Conservation (phyloP, 768 basidiomycete species). For the Tulasnella sp. region DNA sequence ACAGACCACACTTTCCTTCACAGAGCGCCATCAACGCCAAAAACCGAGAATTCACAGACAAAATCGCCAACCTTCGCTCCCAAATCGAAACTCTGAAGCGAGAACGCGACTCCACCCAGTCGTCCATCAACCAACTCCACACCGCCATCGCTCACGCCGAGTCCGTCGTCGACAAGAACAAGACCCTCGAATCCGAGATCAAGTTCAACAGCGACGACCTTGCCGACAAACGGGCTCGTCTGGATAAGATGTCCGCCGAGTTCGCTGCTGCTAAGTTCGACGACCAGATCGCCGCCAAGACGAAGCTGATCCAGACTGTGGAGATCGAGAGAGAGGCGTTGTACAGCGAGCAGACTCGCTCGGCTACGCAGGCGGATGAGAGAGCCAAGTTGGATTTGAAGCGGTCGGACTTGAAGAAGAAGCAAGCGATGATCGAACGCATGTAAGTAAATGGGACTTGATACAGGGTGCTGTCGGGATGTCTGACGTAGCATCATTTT, state of each 20-base stretch:
- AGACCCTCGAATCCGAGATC: conserved; percentile 20
- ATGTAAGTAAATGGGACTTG: conserved; percentile 50
- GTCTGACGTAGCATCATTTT: conserved; percentile 11
- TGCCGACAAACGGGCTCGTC: conserved; percentile 59
- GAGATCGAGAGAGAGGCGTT: conserved; percentile 68
- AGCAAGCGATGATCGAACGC: conserved; percentile 60
- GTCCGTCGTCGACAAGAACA: conserved; percentile 17
- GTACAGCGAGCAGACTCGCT: conserved; percentile 60
- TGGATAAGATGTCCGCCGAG: conserved; percentile 57
- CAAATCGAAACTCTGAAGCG: conserved; percentile 6
- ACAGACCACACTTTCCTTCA: not conserved
- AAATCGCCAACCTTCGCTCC: conserved; percentile 50
- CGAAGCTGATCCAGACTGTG: conserved; percentile 49
- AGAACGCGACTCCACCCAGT: conserved; percentile 55
- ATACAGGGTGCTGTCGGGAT: conserved; percentile 17
- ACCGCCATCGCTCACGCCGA: conserved; percentile 37
- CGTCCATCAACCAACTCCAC: conserved; percentile 51
- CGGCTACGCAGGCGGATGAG: conserved; percentile 75
- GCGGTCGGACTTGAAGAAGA: conserved; percentile 59
- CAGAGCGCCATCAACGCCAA: conserved; percentile 54
- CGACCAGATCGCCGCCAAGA: conserved; percentile 53
- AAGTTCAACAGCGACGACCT: conserved; percentile 48
- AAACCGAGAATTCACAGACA: conserved; percentile 62
- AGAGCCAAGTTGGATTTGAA: conserved; percentile 77
- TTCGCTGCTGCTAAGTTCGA: conserved; percentile 63